A percentile compares a stretch with the other conserved stretches of the same genome.
These are phyloP conservation scores for Neurospora pannonica DNA, from an alignment of 495 filamentous ascomycete genomes.

Conservation along the genomic window DNA sequence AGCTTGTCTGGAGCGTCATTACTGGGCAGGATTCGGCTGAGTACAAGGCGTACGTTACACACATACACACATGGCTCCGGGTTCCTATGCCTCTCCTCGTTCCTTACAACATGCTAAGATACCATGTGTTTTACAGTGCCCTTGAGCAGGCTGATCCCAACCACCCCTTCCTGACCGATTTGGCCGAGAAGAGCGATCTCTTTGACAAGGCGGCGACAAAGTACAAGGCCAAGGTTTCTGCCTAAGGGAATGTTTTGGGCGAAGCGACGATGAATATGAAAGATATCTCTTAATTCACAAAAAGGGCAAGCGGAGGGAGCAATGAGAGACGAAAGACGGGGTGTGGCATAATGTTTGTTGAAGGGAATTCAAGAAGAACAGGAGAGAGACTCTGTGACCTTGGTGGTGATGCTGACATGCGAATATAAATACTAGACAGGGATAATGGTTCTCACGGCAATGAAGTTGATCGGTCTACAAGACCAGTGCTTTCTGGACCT, in stretches of 20 bases:
- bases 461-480: background rate
- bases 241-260: constrained; percentile 23
- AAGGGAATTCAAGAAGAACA: background rate
- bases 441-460: background rate
- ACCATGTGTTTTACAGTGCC: constrained; percentile 29
- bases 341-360: background rate
- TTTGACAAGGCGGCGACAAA: constrained; percentile 76
- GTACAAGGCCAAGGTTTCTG: constrained; percentile 62
- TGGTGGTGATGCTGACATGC: background rate
- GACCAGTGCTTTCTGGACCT: background rate
- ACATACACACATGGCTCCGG: background rate
- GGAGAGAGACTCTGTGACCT: background rate
- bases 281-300: background rate
- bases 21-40: constrained; percentile 59
- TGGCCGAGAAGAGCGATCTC: constrained; percentile 64
- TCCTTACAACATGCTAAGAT: background rate
- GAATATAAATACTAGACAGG: background rate
- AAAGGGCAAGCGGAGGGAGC: background rate
- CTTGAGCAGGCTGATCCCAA: constrained; percentile 47
- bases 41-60: constrained; percentile 43
- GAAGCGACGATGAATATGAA: background rate
- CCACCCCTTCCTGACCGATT: constrained; percentile 57
- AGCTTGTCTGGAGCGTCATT: constrained; percentile 67
- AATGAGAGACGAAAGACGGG: background rate
- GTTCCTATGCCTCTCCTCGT: background rate